Evolutionary conservation across 2,329 filamentous ascomycete species (phyloP).

Genomic region (Scortechinia acanthostroma): DNA sequence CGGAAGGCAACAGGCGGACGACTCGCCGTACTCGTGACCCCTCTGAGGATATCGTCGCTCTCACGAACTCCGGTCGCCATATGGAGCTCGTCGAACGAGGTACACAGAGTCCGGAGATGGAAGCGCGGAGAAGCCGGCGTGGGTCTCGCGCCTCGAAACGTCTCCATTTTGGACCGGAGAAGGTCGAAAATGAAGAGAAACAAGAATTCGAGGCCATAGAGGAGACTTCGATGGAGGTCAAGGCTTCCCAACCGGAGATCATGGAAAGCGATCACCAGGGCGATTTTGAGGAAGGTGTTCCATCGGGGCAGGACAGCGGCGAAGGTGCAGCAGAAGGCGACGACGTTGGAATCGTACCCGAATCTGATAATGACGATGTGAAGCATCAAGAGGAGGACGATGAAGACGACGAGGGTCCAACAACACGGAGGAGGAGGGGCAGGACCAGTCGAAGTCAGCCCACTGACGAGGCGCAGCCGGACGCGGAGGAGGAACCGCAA

Average conservation of each 20-base stretch:
- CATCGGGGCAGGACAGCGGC: background rate
- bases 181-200: background rate
- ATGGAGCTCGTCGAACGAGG: background rate
- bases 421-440: background rate
- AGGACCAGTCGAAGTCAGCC: constrained; percentile 9
- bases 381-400: constrained; percentile 6
- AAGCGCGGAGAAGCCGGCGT: background rate
- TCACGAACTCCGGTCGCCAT: background rate
- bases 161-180: too few species aligned
- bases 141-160: background rate
- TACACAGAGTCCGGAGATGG: background rate
- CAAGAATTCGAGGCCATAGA: background rate
- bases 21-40: background rate
- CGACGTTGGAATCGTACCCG: constrained; percentile 8
- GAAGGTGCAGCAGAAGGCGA: constrained; percentile 5
- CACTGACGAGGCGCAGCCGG: constrained; percentile 7
- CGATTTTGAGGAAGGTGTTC: constrained; percentile 7
- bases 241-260: background rate
- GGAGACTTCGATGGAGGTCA: background rate
- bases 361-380: background rate
- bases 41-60: background rate
- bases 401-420: background rate
- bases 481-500: constrained; percentile 12
- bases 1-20: background rate
- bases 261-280: background rate